Conservation (phyloP, 1,139 yeast genomes). For the Lodderomyces elongisporus region DNA sequence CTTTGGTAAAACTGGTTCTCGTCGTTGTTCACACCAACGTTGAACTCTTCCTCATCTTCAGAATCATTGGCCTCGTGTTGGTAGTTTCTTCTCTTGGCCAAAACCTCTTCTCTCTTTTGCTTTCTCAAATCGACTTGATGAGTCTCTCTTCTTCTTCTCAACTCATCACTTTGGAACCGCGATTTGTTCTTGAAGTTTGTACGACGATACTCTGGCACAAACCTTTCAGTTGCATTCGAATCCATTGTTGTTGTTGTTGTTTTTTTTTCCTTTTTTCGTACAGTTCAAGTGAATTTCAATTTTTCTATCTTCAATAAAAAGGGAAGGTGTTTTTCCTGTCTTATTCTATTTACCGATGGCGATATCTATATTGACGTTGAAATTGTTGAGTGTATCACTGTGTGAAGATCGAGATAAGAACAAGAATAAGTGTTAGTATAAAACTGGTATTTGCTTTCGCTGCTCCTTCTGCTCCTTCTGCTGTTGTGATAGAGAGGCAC, state of each 20-base stretch:
- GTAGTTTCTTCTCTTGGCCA: slow-evolving; percentile 87
- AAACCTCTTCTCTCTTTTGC: slow-evolving; percentile 91
- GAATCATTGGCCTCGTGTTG: slow-evolving; percentile 37
- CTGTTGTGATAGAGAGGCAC: too few species aligned
- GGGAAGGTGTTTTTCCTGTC: too few species aligned
- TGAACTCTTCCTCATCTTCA: slow-evolving; percentile 43
- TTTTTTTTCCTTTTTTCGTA: not conserved
- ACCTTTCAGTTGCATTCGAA: slow-evolving; percentile 74
- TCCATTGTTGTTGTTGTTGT: slow-evolving; percentile 43
- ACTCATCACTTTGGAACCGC: slow-evolving; percentile 90
- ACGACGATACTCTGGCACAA: slow-evolving; percentile 96
- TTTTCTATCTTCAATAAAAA: too few species aligned
- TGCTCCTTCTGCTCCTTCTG: too few species aligned
- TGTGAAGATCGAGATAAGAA: too few species aligned
- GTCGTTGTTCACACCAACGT: slow-evolving; percentile 32
- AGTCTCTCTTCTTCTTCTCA: slow-evolving; percentile 95
- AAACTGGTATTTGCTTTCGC: too few species aligned
- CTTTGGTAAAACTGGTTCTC: slow-evolving; percentile 51
- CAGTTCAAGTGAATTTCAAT: not conserved
- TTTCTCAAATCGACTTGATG: slow-evolving; percentile 96
- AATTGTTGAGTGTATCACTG: too few species aligned
- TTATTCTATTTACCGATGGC: too few species aligned
- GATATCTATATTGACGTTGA: too few species aligned
- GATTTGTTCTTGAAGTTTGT: slow-evolving; percentile 94
- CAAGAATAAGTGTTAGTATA: too few species aligned